These are phyloP conservation scores for Leccinum aurantiacum DNA, from an alignment of 768 basidiomycete species.

Conservation along the genomic window DNA sequence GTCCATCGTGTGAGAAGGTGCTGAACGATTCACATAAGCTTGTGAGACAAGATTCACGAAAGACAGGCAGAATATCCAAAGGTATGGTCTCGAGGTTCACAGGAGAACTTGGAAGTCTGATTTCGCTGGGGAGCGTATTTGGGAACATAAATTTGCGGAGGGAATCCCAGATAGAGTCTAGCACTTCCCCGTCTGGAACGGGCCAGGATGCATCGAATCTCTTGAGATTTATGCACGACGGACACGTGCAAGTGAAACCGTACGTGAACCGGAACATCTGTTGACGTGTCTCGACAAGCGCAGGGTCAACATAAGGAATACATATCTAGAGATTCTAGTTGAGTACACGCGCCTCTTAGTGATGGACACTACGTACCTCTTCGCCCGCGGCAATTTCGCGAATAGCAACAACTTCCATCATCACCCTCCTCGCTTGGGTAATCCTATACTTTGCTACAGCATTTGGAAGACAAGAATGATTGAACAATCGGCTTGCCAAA, in stretches of 20 bases:
- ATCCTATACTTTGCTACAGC: constrained; percentile 63
- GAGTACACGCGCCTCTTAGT: not conserved
- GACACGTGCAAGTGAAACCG: constrained; percentile 65
- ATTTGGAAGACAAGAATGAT: constrained; percentile 80
- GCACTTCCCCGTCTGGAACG: constrained; percentile 30
- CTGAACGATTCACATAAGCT: constrained; percentile 64
- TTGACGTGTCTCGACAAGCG: constrained; percentile 58
- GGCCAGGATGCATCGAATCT: constrained; percentile 39
- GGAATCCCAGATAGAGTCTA: constrained; percentile 24
- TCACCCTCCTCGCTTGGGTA: constrained; percentile 34
- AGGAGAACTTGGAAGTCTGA: constrained; percentile 28
- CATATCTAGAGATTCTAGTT: constrained; percentile 50
- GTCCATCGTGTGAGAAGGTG: constrained; percentile 65
- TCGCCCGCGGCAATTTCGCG: constrained; percentile 55
- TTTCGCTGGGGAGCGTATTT: constrained; percentile 19
- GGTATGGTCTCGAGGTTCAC: constrained; percentile 39
- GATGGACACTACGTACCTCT: constrained; percentile 49
- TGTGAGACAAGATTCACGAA: constrained; percentile 61
- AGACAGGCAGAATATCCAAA: constrained; percentile 37
- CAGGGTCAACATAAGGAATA: constrained; percentile 78
- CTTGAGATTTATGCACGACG: constrained; percentile 51
- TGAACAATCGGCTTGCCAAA: constrained; percentile 74
- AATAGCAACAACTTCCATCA: constrained; percentile 68
- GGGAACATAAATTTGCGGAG: constrained; percentile 43
- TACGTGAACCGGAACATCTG: constrained; percentile 61